Percentiles rank a stretch among this genome's conserved stretches.
These are phyloP conservation scores for Angomonas ambiguus DNA, from an alignment of 208 protist species.

Conservation along the genomic window DNA sequence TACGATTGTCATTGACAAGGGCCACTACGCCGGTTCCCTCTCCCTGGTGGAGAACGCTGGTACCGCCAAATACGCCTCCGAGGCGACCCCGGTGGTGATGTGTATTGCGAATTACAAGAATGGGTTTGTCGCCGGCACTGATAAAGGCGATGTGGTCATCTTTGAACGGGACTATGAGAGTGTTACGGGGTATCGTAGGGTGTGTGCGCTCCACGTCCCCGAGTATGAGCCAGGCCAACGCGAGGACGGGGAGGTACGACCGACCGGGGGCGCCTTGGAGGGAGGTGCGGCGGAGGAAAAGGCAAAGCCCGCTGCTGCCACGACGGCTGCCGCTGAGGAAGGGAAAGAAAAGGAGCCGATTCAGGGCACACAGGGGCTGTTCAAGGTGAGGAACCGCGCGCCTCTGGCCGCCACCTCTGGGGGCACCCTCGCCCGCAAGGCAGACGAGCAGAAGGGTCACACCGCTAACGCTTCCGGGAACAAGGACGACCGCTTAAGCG, in stretches of 20 bases:
- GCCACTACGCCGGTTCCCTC: slow-evolving; percentile 46
- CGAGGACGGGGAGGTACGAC: not conserved
- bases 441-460: not conserved
- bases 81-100: slow-evolving; percentile 19
- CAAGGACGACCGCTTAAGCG: slow-evolving; percentile 7
- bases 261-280: not conserved
- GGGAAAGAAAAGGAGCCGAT: not conserved
- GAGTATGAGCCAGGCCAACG: slow-evolving; percentile 13
- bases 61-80: not conserved
- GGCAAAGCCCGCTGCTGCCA: slow-evolving; percentile 1
- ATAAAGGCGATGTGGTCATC: slow-evolving; percentile 59
- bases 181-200: not conserved
- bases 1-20: slow-evolving; percentile 78
- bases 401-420: not conserved
- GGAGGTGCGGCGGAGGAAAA: slow-evolving; percentile 3
- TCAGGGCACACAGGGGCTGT: not conserved
- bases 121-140: slow-evolving; percentile 74
- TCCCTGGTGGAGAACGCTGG: slow-evolving; percentile 19
- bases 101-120: slow-evolving; percentile 36
- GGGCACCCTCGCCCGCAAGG: not conserved
- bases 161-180: slow-evolving; percentile 43
- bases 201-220: slow-evolving; percentile 13
- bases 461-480: not conserved
- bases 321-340: not conserved
- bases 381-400: slow-evolving; percentile 1